Conservation (phyloP, 306 rosid genomes). For the Alnus rubra region DNA sequence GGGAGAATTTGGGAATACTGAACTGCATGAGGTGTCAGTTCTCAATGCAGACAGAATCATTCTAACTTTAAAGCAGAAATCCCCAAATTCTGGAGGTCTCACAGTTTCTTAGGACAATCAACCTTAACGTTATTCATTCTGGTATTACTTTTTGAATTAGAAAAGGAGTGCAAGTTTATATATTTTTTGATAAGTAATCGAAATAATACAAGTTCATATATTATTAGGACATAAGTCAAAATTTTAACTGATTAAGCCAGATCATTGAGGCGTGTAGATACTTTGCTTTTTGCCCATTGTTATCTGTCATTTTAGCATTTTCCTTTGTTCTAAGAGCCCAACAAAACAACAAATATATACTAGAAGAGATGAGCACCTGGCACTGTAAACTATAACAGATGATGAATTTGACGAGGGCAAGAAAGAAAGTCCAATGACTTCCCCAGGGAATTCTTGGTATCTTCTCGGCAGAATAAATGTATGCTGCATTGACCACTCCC, state of each 20-base stretch:
- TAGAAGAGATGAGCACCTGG: slow-evolving; percentile 58
- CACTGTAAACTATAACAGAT: slow-evolving; percentile 79
- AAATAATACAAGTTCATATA: neutral
- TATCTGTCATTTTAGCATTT: slow-evolving; percentile 8
- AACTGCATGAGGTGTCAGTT: neutral
- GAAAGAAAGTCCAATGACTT: slow-evolving; percentile 92
- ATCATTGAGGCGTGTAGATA: neutral
- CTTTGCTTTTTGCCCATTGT: neutral
- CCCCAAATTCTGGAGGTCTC: neutral
- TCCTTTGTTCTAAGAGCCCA: neutral
- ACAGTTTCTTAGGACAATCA: neutral
- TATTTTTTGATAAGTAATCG: too few species aligned
- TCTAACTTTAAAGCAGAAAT: neutral
- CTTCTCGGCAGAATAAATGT: slow-evolving; percentile 73
- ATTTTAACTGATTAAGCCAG: neutral
- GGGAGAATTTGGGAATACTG: neutral
- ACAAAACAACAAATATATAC: slow-evolving; percentile 4
- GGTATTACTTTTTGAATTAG: neutral
- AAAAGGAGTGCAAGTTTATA: neutral
- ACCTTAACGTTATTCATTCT: neutral
- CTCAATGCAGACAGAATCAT: neutral
- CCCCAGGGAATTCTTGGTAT: slow-evolving; percentile 96
- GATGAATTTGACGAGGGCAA: slow-evolving; percentile 65
- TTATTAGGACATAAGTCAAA: neutral
- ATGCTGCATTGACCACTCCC: slow-evolving; percentile 82